These are phyloP conservation scores for Orbilia quercus DNA, from an alignment of 2,329 filamentous ascomycete species.

Conservation along the genomic window DNA sequence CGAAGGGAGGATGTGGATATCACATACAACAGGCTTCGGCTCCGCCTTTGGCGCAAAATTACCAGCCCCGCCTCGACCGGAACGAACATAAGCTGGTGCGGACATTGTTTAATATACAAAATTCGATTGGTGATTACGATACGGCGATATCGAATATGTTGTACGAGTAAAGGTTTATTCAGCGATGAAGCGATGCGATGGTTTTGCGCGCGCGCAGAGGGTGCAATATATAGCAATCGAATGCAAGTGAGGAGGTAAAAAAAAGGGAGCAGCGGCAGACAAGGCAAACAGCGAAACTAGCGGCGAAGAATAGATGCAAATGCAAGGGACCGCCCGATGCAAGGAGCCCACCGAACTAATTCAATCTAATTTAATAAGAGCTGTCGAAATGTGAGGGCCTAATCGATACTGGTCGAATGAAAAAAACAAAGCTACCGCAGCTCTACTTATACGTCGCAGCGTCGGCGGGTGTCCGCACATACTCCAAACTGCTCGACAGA, in stretches of 20 bases:
- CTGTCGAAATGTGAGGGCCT: neutral
- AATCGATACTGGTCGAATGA: neutral
- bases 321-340: constrained; percentile 37
- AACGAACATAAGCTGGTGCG: constrained; percentile 53
- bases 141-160: constrained; percentile 15
- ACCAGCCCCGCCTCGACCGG: constrained; percentile 51
- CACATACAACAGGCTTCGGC: constrained; percentile 50
- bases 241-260: neutral
- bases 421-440: neutral
- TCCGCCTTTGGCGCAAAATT: constrained; percentile 49
- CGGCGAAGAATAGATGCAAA: no score
- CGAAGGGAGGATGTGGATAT: no score
- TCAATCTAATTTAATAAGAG: neutral
- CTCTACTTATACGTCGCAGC: neutral
- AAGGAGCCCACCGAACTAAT: constrained; percentile 5
- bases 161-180: neutral
- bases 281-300: neutral
- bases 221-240: neutral
- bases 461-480: neutral
- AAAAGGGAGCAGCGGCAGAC: neutral
- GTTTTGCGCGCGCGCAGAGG: no score
- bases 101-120: constrained; percentile 26
- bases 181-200: neutral
- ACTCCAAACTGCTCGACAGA: neutral
- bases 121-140: neutral